These are phyloP conservation scores for Ceratocystis variospora DNA, from an alignment of 2,329 filamentous ascomycete species.

Conservation along the genomic window DNA sequence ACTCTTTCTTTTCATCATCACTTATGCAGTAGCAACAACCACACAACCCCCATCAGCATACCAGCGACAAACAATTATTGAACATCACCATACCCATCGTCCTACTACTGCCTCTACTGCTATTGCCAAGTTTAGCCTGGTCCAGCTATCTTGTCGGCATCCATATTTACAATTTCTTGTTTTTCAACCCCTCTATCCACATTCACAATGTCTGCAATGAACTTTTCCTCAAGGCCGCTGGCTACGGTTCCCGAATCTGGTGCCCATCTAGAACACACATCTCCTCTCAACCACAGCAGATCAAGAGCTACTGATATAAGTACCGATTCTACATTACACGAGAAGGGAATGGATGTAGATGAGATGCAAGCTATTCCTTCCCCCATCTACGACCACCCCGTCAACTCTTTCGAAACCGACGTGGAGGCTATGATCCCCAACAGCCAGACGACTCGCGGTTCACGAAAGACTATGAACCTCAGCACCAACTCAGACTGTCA, in stretches of 20 bases:
- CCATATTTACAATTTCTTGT: not conserved
- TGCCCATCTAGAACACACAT: slow-evolving; percentile 7
- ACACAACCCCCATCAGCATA: not conserved
- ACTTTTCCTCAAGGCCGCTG: slow-evolving; percentile 8
- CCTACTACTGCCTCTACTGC: not conserved
- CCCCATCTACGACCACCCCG: slow-evolving; percentile 28
- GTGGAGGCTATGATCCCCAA: slow-evolving; percentile 39
- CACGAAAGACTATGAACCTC: slow-evolving; percentile 27
- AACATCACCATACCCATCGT: not conserved
- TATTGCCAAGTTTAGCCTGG: not conserved
- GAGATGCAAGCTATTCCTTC: slow-evolving; percentile 33
- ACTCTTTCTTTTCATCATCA: slow-evolving; percentile 5
- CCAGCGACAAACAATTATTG: not conserved
- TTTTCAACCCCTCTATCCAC: not conserved
- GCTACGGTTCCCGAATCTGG: slow-evolving; percentile 9
- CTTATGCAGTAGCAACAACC: not conserved
- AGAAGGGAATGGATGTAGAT: slow-evolving; percentile 25
- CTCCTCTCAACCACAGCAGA: slow-evolving; percentile 11
- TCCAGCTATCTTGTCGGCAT: not conserved
- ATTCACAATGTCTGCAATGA: slow-evolving; percentile 6
- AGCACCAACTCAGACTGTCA: slow-evolving; percentile 38
- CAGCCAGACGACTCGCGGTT: slow-evolving; percentile 24
- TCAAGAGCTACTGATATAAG: slow-evolving; percentile 17
- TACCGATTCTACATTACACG: slow-evolving; percentile 18
- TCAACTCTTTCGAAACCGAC: slow-evolving; percentile 44